These are phyloP conservation scores for Knufia petricola DNA, from an alignment of 2,329 filamentous ascomycete species.

Conservation along the genomic window DNA sequence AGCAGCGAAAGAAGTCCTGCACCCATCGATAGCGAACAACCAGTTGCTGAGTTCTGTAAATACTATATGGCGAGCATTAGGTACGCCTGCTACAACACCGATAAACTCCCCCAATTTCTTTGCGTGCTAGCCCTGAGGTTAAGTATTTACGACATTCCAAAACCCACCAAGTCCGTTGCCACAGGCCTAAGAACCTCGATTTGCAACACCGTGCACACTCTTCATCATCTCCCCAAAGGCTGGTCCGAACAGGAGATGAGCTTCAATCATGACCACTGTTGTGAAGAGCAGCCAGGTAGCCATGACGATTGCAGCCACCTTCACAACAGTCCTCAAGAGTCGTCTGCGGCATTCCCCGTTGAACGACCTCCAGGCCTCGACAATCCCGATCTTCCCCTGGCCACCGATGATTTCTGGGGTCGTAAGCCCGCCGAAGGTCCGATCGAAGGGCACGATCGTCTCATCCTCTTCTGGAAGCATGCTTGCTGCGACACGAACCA, in stretches of 20 bases:
- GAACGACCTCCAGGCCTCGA: slow-evolving; percentile 73
- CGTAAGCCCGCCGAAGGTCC: slow-evolving; percentile 68
- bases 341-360: slow-evolving; percentile 61
- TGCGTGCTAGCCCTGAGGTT: no score
- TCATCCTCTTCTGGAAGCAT: slow-evolving; percentile 73
- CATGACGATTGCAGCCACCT: slow-evolving; percentile 53
- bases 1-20: no score
- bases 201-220: slow-evolving; percentile 17
- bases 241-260: slow-evolving; percentile 39
- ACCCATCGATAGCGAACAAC: no score
- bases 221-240: slow-evolving; percentile 21
- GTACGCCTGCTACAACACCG: background rate
- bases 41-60: no score
- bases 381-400: slow-evolving; percentile 58
- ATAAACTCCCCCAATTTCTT: background rate
- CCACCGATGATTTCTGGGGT: slow-evolving; percentile 66
- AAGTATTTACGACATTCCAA: no score
- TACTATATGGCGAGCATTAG: background rate
- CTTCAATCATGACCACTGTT: slow-evolving; percentile 44
- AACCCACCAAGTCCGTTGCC: no score
- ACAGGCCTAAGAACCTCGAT: slow-evolving; percentile 2
- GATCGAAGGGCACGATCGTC: slow-evolving; percentile 82
- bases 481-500: slow-evolving; percentile 77
- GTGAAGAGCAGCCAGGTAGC: slow-evolving; percentile 40
- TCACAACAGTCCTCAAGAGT: slow-evolving; percentile 64